Evolutionary conservation across 2,329 filamentous ascomycete genomes (phyloP), one percentile per base, ranked within the genome.

Genomic region (Lasiodiplodia theobromae): DNA sequence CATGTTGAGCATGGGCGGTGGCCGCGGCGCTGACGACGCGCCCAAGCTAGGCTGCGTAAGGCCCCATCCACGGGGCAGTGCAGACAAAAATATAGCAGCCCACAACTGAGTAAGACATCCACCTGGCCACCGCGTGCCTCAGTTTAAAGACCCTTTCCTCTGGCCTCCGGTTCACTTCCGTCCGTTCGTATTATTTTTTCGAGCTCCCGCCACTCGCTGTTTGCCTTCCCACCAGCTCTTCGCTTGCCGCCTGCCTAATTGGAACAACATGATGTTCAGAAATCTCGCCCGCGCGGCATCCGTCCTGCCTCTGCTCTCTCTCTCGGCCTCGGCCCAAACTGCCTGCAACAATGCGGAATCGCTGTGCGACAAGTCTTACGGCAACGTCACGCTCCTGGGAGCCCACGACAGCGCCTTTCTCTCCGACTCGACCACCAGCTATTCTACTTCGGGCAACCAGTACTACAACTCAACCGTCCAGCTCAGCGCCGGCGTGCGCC

Each of bases 271-370:
- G 67, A 37, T 64, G 10, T 68, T 57, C 67, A 57, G 60, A 64
- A 56, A 25, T 10, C 51, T 68, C 31, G 67, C 49, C 37, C 58
- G 58, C n/a, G 58, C 67, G 3, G 60, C 67, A 12, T 38, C 53
- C n/a, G 21, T 49, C 44, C 25, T 62, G 31, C 34, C 56, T 23
- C 67, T 69, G 14, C 64, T 67, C 21, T 67, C 56, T 4, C 51
- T 60, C 54, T 28, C 53, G 25, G 31, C 53, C n/a, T 18, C 52
- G 6, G 60, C 67, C 38, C 53, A 56, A 23, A 69, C 67, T 25
- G 86, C 87, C 37, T 94, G 92, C 85, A 94, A 94, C 81, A 93
- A 93, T 82, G 92, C 90, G 0, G 90, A 91, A 0, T 79, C 83
- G 47, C 86, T 94, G 23, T 94, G 92, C 83, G 81, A 81, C 70